Percentiles rank a stretch among this genome's conserved stretches.
phyloP scores from a whole-genome alignment of 2,329 filamentous ascomycete species.

The Venturia asperata region DNA sequence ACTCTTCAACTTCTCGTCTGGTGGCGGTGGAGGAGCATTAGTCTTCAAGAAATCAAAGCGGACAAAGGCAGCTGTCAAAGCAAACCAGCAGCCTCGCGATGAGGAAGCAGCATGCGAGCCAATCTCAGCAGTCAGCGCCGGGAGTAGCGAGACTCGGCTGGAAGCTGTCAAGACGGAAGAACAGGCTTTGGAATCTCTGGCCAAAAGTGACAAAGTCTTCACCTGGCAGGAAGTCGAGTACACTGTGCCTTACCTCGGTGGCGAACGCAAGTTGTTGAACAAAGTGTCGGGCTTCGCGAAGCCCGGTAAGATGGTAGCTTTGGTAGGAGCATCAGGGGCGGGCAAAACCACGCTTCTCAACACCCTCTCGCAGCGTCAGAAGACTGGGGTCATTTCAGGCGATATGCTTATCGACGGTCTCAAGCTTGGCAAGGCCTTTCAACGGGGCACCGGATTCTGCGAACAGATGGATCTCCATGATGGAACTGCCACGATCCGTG shows the following conservation, averaged over 20 bases:
- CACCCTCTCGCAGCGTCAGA: constrained; percentile 66
- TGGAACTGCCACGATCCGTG: constrained; percentile 34
- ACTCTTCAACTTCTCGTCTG: constrained; percentile 45
- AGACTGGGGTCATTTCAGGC: constrained; percentile 55
- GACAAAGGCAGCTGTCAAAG: constrained; percentile 45
- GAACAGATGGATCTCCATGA: constrained; percentile 31
- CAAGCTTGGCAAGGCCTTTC: constrained; percentile 55
- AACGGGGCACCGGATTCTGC: constrained; percentile 58
- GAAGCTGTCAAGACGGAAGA: constrained; percentile 20
- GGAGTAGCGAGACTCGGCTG: neutral
- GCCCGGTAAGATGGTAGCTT: constrained; percentile 47
- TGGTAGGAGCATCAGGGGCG: constrained; percentile 60
- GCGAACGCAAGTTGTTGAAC: constrained; percentile 46
- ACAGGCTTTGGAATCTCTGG: constrained; percentile 29
- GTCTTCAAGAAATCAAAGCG: constrained; percentile 57
- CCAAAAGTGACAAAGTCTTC: constrained; percentile 34
- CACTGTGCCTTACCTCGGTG: constrained; percentile 46
- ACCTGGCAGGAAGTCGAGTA: constrained; percentile 51
- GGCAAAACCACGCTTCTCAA: constrained; percentile 81
- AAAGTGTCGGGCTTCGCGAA: constrained; percentile 50
- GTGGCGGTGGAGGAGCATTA: constrained; percentile 57
- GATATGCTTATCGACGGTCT: constrained; percentile 66
- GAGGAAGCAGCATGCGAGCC: constrained; percentile 26
- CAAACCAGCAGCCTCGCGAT: neutral
- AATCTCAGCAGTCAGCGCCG: constrained; percentile 31